Base-by-base conservation (phyloP, 2,329 filamentous ascomycete genomes). In the Aaosphaeria arxii region DNA sequence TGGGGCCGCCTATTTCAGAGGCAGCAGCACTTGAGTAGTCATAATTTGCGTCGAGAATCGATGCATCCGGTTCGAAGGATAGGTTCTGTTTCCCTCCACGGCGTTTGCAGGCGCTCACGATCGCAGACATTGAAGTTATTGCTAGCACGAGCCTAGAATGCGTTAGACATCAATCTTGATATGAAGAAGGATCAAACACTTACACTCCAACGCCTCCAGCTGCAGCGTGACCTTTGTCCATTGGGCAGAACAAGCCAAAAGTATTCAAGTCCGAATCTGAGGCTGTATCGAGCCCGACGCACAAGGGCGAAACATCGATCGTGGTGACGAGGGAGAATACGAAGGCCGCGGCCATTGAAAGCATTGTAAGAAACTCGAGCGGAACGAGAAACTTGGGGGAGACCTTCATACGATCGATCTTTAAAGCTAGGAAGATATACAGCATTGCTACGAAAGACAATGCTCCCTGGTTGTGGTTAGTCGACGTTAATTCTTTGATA, bases 11-110 rank as follows among this genome's bases (percentile, higher is more conserved):
- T 32, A 65, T 51, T 1, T 59, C 59, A 3, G 63, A 57, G 11
- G 61, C 53, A n/a, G 51, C 50, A 28, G 47, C 49, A 6, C 57
- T 43, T 5, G 50, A 46, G 31, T 64, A 61, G 11, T 54, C 57
- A 33, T 62, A 55, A 1, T 53, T 45, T 59, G 65, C 65, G 6
- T 62, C 62, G 7, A 66, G 49, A 17, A 54, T 52, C 5, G 61
- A 64, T n/a, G 57, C 61, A 7, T 58, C 64, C 31, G 63, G 63
- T 47, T 65, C 62, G 41, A 66, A 66, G 4, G 56, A 60, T 46
- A 59, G 65, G 41, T 51, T 55, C 39, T 62, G 57, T 31, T 51
- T 55, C 7, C 49, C 51, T 24, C 51, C 47, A 7, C 43, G 43
- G 28, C 52, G 51, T 6, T 53, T 46, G 33, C 57, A 60, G 11